Conservation (phyloP, 805 yeast species). For the Lipomyces yamanashiensis region DNA sequence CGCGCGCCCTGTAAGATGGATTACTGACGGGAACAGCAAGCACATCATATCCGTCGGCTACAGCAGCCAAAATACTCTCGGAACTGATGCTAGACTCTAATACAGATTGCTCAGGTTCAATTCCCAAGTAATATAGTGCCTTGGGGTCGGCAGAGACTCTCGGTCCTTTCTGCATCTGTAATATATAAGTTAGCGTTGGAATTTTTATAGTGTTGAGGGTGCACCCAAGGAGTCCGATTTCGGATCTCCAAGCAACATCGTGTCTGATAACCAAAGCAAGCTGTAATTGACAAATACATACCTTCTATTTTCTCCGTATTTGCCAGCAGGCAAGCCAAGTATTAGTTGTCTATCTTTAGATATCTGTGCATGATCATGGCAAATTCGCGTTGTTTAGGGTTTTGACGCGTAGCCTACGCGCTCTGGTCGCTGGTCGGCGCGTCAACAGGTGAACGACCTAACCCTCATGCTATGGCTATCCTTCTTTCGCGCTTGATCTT, state of each 20-base stretch:
- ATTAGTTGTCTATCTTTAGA: too few species aligned
- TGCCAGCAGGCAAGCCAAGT: too few species aligned
- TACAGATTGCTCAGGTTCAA: slow-evolving; percentile 20
- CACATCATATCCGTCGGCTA: slow-evolving; percentile 30
- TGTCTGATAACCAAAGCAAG: too few species aligned
- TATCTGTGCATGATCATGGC: neutral
- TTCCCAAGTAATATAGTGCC: slow-evolving; percentile 20
- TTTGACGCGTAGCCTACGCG: slow-evolving; percentile 12
- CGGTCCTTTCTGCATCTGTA: neutral
- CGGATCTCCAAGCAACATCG: too few species aligned
- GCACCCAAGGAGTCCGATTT: neutral
- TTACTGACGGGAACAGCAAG: slow-evolving; percentile 29
- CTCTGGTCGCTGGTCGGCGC: neutral
- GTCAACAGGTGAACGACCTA: slow-evolving; percentile 4
- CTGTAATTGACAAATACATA: too few species aligned
- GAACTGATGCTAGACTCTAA: slow-evolving; percentile 6
- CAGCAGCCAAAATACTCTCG: slow-evolving; percentile 11
- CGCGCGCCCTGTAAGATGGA: slow-evolving; percentile 23
- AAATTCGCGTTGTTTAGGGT: slow-evolving; percentile 1
- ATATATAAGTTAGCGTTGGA: neutral
- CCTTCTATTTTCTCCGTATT: too few species aligned
- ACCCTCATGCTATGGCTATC: neutral
- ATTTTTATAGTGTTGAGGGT: neutral
- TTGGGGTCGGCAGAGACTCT: neutral
- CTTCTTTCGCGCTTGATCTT: neutral